A percentile compares a stretch with the other conserved stretches of the same genome.
Conservation (phyloP, 2,329 filamentous ascomycete species). For the Aaosphaeria arxii region DNA sequence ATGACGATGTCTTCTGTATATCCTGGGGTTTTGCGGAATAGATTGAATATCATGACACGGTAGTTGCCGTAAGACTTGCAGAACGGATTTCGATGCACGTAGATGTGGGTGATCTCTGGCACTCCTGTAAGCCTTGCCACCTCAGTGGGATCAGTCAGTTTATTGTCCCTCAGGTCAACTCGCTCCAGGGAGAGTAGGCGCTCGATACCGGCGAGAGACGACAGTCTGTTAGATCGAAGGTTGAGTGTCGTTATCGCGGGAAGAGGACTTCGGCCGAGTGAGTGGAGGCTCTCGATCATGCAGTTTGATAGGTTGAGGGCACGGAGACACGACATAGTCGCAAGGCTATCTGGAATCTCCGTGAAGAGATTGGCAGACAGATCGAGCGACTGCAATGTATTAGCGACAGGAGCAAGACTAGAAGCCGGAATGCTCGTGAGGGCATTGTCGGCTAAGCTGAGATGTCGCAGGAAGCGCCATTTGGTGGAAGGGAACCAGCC, state of each 20-base stretch:
- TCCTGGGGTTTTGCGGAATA: constrained; percentile 86
- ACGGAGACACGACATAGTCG: constrained; percentile 80
- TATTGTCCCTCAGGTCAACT: constrained; percentile 88
- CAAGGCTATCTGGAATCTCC: constrained; percentile 90
- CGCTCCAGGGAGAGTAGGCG: constrained; percentile 84
- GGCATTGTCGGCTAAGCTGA: constrained; percentile 88
- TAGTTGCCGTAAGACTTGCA: constrained; percentile 82
- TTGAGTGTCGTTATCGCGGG: constrained; percentile 94
- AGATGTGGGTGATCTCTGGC: constrained; percentile 88
- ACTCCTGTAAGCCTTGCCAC: constrained; percentile 85
- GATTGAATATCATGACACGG: constrained; percentile 88
- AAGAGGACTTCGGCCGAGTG: constrained; percentile 77
- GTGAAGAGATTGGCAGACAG: constrained; percentile 89
- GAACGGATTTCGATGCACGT: constrained; percentile 89
- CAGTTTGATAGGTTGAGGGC: constrained; percentile 93
- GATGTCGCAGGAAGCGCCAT: constrained; percentile 90
- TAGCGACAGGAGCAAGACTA: constrained; percentile 77
- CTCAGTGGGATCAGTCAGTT: constrained; percentile 85
- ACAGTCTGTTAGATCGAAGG: constrained; percentile 81
- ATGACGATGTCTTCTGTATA: constrained; percentile 89
- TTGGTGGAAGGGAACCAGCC: constrained; percentile 78
- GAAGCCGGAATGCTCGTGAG: constrained; percentile 74
- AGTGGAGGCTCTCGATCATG: constrained; percentile 95
- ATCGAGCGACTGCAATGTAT: constrained; percentile 87
- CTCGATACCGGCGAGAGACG: constrained; percentile 86